Evolutionary conservation across 2,329 filamentous ascomycete species (phyloP).

Genomic region (Trichoderma koningiopsis): DNA sequence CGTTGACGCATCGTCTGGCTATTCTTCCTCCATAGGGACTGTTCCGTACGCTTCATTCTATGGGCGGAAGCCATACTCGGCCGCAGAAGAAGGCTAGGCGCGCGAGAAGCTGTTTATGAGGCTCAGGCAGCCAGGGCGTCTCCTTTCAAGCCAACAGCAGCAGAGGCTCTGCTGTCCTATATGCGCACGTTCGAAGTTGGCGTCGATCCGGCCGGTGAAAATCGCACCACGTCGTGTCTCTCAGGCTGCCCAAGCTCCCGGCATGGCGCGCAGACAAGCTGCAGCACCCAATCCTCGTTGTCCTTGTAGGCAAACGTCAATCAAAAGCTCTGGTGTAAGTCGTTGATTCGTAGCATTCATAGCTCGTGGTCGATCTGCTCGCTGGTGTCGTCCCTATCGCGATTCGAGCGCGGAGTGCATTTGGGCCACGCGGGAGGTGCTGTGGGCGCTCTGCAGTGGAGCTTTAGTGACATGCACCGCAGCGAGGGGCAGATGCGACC

Average conservation of each 20-base stretch:
- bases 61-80: slow-evolving; percentile 8
- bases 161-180: neutral
- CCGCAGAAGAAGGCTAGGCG: neutral
- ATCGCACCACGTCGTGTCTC: neutral
- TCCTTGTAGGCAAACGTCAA: neutral
- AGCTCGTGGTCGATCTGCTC: neutral
- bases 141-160: neutral
- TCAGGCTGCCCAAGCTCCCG: neutral
- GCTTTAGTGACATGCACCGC: slow-evolving; percentile 11
- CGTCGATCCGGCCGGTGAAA: neutral
- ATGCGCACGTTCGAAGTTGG: neutral
- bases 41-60: slow-evolving; percentile 26
- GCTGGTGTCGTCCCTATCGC: neutral
- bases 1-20: neutral
- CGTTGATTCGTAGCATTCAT: neutral
- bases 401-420: neutral
- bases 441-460: neutral
- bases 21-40: slow-evolving; percentile 13
- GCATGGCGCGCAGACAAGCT: slow-evolving; percentile 10
- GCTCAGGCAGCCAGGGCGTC: neutral
- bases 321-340: no score
- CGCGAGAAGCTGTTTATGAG: neutral
- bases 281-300: neutral
- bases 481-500: neutral
- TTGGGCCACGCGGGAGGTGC: neutral